Percentiles rank a stretch among this genome's conserved stretches.
Evolutionary conservation across 352 stramenopile species (phyloP).

Genomic region (Globisporangium yorkense): DNA sequence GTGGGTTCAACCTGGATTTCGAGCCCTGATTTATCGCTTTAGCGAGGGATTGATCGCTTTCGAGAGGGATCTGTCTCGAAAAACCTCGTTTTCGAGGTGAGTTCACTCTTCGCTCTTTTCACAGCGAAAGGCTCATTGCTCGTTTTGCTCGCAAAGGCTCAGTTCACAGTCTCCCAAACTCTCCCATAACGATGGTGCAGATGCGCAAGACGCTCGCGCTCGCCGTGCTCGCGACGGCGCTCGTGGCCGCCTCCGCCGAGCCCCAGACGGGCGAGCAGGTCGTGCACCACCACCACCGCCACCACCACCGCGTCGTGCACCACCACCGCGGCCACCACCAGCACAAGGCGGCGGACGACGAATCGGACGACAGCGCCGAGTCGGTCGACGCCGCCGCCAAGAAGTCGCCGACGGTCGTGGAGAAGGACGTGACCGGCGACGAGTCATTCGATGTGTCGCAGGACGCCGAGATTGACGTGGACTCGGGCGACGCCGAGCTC

Average conservation of each 20-base stretch:
- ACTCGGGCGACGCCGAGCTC: conserved; percentile 15
- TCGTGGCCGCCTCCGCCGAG: conserved; percentile 6
- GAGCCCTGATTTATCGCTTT: not conserved
- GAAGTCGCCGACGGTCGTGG: conserved; percentile 5
- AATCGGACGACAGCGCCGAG: not conserved
- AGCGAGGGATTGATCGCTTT: not conserved
- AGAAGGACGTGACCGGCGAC: conserved; percentile 16
- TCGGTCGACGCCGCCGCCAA: not conserved
- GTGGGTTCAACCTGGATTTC: not conserved
- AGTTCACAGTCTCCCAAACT: not conserved
- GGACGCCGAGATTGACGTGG: conserved; percentile 27
- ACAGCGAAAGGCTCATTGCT: not conserved
- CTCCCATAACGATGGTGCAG: conserved; percentile 8
- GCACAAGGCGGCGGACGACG: conserved; percentile 4
- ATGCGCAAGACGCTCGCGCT: conserved; percentile 16
- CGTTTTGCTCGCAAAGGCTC: not conserved
- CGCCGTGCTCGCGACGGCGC: conserved; percentile 13
- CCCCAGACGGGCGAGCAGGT: not conserved
- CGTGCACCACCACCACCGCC: conserved; percentile 8
- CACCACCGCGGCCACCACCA: conserved; percentile 5
- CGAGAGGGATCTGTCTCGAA: not conserved
- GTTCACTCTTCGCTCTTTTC: not conserved
- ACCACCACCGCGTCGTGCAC: conserved; percentile 10
- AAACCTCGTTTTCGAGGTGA: conserved; percentile 2
- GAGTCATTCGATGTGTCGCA: conserved; percentile 22